These are phyloP conservation scores for Fusarium sp. DNA, from an alignment of 2,329 filamentous ascomycete species.

Conservation along the genomic window DNA sequence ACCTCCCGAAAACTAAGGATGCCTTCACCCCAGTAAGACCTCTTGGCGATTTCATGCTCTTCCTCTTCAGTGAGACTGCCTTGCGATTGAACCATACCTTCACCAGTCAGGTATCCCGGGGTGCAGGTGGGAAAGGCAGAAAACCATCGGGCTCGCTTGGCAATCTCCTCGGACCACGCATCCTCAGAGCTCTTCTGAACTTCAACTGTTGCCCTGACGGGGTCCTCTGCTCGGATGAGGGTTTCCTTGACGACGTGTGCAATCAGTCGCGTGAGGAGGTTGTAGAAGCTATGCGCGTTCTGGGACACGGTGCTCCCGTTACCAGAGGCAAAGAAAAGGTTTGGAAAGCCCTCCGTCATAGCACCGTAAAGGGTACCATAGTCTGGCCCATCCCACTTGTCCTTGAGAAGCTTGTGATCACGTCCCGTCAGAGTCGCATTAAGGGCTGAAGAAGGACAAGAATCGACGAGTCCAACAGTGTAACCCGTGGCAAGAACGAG, in stretches of 20 bases:
- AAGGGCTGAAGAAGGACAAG: not conserved
- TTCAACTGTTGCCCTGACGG: not conserved
- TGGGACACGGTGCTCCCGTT: not conserved
- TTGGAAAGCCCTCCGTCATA: not conserved
- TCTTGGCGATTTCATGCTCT: not conserved
- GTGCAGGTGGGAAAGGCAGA: not conserved
- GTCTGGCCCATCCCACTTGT: not conserved
- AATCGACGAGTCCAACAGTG: not conserved
- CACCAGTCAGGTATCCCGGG: not conserved
- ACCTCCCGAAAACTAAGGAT: not conserved
- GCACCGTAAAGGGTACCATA: not conserved
- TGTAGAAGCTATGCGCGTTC: not conserved
- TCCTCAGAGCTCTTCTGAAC: not conserved
- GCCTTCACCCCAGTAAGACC: conserved; percentile 1
- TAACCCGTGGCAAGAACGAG: not conserved
- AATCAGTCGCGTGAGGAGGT: not conserved
- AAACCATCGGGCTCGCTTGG: not conserved
- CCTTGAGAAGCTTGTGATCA: not conserved
- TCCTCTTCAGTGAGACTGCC: not conserved
- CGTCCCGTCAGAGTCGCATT: not conserved
- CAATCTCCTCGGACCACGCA: not conserved
- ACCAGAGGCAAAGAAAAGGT: not conserved
- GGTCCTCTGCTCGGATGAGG: not conserved
- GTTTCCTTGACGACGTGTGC: not conserved
- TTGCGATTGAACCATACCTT: not conserved